Conservation (phyloP, 148 eudicot genomes). For the Cornus kousa region DNA sequence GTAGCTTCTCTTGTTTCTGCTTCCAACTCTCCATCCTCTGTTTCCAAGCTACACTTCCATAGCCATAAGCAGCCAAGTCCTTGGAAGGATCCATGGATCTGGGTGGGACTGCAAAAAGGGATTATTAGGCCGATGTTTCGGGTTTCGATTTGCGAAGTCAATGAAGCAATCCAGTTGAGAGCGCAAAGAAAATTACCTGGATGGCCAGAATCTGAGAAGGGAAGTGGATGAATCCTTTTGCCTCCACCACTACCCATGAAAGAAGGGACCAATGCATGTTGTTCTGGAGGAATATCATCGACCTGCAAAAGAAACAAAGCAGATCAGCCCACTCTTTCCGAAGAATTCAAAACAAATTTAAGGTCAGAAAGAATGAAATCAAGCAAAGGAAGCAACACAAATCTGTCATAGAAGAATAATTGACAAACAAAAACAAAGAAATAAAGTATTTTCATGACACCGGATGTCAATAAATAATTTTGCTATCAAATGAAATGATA, state of each 20-base stretch:
- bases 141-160: background rate
- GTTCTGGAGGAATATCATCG: conserved; percentile 13
- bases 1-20: conserved; percentile 15
- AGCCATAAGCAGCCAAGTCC: conserved; percentile 23
- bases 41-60: conserved; percentile 25
- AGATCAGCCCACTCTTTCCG: background rate
- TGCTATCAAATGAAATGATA: no score
- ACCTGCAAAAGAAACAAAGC: conserved; percentile 2
- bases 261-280: background rate
- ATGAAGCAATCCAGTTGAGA: background rate
- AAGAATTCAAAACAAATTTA: background rate
- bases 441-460: no score
- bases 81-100: conserved; percentile 23
- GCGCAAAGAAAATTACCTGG: background rate
- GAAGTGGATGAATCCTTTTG: conserved; percentile 13
- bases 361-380: background rate
- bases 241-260: background rate
- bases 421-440: background rate
- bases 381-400: background rate
- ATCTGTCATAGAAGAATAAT: background rate
- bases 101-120: conserved; percentile 12
- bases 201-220: background rate
- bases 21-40: conserved; percentile 25
- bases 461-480: no score
- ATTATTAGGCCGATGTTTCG: background rate